Percentiles rank a stretch among this genome's conserved stretches.
These are phyloP conservation scores for Abrus precatorius DNA, from an alignment of 306 rosid genomes.

Conservation along the genomic window DNA sequence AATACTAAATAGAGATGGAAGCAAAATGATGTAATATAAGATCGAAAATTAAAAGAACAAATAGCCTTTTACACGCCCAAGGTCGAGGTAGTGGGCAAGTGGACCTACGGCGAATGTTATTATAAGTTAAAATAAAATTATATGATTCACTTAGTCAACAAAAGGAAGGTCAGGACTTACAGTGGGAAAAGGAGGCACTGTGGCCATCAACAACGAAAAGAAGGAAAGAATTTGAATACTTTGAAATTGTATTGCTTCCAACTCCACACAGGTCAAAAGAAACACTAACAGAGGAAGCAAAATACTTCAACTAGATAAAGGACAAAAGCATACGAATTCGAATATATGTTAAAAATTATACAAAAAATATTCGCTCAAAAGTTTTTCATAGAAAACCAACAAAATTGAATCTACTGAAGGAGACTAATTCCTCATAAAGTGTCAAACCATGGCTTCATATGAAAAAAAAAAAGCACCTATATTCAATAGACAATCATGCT, in stretches of 20 bases:
- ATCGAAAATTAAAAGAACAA: background rate
- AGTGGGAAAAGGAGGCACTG: conserved; percentile 25
- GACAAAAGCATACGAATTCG: background rate
- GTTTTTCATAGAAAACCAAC: background rate
- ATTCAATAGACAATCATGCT: no score
- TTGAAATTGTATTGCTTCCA: conserved; percentile 33
- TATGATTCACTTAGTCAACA: conserved; percentile 12
- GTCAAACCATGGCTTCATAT: no score
- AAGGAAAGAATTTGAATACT: conserved; percentile 11
- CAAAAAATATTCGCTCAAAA: background rate
- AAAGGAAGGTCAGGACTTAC: conserved; percentile 17
- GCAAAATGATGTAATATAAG: conserved; percentile 1
- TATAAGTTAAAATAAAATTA: conserved; percentile 11
- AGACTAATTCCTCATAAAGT: no score
- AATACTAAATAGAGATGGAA: conserved; percentile 32
- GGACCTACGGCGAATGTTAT: background rate
- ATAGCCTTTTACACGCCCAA: conserved; percentile 45
- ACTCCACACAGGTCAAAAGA: conserved; percentile 28
- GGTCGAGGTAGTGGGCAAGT: conserved; percentile 42
- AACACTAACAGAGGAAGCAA: background rate
- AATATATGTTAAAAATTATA: background rate
- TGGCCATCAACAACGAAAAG: conserved; percentile 24
- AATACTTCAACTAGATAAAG: conserved; percentile 3
- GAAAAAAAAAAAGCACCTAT: no score
- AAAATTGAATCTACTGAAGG: no score